Evolutionary conservation across 768 basidiomycete genomes (phyloP), one percentile per base, ranked within the genome.

Genomic region (Galerina marginata): DNA sequence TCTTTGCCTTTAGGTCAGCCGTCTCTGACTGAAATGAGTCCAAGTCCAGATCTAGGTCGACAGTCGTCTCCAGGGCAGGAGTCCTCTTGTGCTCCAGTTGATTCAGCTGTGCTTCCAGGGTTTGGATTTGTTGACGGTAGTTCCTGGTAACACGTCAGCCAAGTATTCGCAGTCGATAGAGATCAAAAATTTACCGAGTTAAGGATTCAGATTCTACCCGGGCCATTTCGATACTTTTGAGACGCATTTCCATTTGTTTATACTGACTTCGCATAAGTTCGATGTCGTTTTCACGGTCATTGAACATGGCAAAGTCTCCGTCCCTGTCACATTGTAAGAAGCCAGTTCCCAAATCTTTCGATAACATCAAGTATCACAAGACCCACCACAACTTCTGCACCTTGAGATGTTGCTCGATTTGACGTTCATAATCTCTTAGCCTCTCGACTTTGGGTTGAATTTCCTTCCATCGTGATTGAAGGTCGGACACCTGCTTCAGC

Each of bases 361-460:
- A 29, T 16, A 7, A 43, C 56, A 50, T 14, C n/a, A n/a, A n/a
- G n/a, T 9, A 37, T 6, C 23, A 3, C 11, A 4, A 58, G 10
- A 73, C 85, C 29, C 71, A 92, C 95, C 94, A 96, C 65, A 94
- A 74, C 52, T 83, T 81, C 68, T 93, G 91, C 67, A 90, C 83
- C 58, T 87, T 85, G 46, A 89, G 77, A 60, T 93, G 83, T 67
- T 94, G 91, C 54, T 92, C 89, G 46, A 96, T 93, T 65, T 92
- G 89, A n/a, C 77, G 79, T 70, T 97, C 95, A 65, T 95, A 96
- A 71, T 96, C 93, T 51, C 81, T 77, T 42, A 96, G 78, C 15
- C 90, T 84, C 60, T 89, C 86, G 11, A 96, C 84, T 69, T 95
- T 95, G 67, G 91, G 91, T 59, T 88, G 84, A 46, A 82, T 88